phyloP scores from a whole-genome alignment of 2,329 filamentous ascomycete genomes.

The Trichoderma cornu-damae region DNA sequence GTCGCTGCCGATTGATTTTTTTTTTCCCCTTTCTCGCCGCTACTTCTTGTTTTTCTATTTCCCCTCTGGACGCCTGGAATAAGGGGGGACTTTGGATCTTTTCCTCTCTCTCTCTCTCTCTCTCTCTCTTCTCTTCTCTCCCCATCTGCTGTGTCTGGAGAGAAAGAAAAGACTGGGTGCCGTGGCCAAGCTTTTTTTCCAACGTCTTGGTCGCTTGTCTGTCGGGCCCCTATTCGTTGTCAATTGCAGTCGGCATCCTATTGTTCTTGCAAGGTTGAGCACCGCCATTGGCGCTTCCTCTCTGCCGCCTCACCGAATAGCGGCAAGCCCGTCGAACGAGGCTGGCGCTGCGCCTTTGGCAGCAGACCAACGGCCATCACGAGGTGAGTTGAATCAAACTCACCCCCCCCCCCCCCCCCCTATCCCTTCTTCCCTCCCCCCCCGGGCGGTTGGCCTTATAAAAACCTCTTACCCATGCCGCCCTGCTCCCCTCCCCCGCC shows the following conservation, averaged over 20 bases:
- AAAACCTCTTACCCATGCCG: background rate
- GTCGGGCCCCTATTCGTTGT: background rate
- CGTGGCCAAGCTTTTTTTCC: background rate
- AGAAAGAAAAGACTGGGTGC: background rate
- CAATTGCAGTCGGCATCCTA: conserved; percentile 17
- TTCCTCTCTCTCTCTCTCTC: conserved; percentile 2
- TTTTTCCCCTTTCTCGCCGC: conserved; percentile 14
- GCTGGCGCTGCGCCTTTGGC: background rate
- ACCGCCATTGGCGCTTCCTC: conserved; percentile 1
- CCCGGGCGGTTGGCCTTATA: background rate
- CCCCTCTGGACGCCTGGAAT: background rate
- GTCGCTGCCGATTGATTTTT: conserved; percentile 12
- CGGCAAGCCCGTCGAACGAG: conserved; percentile 2
- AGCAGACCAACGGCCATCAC: conserved; percentile 2
- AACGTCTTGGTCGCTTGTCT: background rate
- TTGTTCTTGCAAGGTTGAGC: conserved; percentile 4
- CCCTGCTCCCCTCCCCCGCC: background rate
- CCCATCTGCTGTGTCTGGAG: background rate
- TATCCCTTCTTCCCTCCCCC: background rate
- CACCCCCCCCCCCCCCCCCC: too few species aligned
- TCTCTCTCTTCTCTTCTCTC: conserved; percentile 2
- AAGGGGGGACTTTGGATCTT: background rate
- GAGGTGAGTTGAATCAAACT: conserved; percentile 6
- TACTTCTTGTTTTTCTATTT: too few species aligned
- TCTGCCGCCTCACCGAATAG: conserved; percentile 5